A percentile compares a stretch with the other conserved stretches of the same genome.
phyloP scores from a whole-genome alignment of 1,284 basidiomycete genomes.

The Lignosus rhinocerotis region DNA sequence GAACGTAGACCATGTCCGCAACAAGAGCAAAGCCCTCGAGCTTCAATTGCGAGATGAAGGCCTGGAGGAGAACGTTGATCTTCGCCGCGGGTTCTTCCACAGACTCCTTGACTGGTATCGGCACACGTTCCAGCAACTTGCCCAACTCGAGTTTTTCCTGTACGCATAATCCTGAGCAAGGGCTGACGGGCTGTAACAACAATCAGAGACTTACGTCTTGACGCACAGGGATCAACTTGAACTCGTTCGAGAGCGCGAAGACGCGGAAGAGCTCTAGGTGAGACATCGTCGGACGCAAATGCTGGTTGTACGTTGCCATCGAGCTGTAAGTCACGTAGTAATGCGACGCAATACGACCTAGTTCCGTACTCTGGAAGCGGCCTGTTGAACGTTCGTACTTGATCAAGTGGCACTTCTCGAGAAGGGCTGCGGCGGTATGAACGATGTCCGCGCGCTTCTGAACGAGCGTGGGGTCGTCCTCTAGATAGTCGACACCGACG shows the following conservation, averaged over 20 bases:
- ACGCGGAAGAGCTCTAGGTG: conserved; percentile 93
- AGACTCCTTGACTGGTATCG: conserved; percentile 96
- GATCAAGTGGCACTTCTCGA: conserved; percentile 93
- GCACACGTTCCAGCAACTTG: conserved; percentile 94
- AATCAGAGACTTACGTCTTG: conserved; percentile 32
- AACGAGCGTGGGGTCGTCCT: conserved; percentile 81
- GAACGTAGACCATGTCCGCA: conserved; percentile 97
- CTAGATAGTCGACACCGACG: conserved; percentile 89
- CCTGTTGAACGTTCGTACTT: conserved; percentile 93
- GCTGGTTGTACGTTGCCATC: conserved; percentile 97
- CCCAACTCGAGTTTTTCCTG: conserved; percentile 87
- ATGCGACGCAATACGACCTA: conserved; percentile 94
- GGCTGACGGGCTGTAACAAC: conserved; percentile 49
- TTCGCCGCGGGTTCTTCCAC: conserved; percentile 97
- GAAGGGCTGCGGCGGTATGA: conserved; percentile 90
- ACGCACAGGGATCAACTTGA: conserved; percentile 86
- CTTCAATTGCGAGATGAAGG: conserved; percentile 94
- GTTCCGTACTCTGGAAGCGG: conserved; percentile 87
- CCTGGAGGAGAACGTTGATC: conserved; percentile 95
- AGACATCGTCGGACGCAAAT: conserved; percentile 86
- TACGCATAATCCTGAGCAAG: neutral
- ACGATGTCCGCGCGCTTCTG: conserved; percentile 96
- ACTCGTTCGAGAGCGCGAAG: conserved; percentile 96
- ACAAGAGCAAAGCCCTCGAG: conserved; percentile 95
- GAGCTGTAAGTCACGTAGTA: conserved; percentile 97